These are phyloP conservation scores for Cordyceps pruinosa DNA, from an alignment of 2,329 filamentous ascomycete species.

Conservation along the genomic window DNA sequence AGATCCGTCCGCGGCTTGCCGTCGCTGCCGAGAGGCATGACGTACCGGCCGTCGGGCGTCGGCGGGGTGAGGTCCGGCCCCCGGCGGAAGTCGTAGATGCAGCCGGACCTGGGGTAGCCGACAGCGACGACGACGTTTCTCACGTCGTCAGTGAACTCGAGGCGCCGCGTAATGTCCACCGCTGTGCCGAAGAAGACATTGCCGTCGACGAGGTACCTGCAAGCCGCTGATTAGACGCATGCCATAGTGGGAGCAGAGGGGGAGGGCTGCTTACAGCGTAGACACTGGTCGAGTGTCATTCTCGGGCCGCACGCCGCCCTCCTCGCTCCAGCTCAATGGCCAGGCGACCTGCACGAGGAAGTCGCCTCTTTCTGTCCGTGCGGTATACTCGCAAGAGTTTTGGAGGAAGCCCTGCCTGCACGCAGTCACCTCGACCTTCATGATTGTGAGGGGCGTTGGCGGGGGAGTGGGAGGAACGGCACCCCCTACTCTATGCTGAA, in stretches of 20 bases:
- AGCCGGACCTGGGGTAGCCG: slow-evolving; percentile 24
- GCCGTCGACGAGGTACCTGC: slow-evolving; percentile 28
- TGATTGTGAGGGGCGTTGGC: background rate
- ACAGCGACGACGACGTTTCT: slow-evolving; percentile 27
- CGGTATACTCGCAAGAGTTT: slow-evolving; percentile 22
- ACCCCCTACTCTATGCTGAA: no score
- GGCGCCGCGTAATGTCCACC: slow-evolving; percentile 23
- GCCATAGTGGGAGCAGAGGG: background rate
- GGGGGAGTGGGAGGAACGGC: no score
- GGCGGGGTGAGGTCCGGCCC: slow-evolving; percentile 26
- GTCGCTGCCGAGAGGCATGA: slow-evolving; percentile 19
- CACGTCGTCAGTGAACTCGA: slow-evolving; percentile 21
- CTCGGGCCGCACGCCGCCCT: slow-evolving; percentile 18
- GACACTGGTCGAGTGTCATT: slow-evolving; percentile 17
- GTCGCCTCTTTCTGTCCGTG: slow-evolving; percentile 21
- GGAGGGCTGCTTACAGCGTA: slow-evolving; percentile 20
- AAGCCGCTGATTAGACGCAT: background rate
- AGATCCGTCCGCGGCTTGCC: slow-evolving; percentile 21
- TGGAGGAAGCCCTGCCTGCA: slow-evolving; percentile 14
- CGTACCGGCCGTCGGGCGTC: slow-evolving; percentile 18
- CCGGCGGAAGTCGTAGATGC: slow-evolving; percentile 25
- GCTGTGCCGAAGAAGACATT: slow-evolving; percentile 30
- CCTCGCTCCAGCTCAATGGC: slow-evolving; percentile 23
- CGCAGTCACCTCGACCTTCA: background rate
- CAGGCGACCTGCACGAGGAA: slow-evolving; percentile 26